These are phyloP conservation scores for Thielaviopsis musarum DNA, from an alignment of 2,329 filamentous ascomycete genomes.

Conservation along the genomic window DNA sequence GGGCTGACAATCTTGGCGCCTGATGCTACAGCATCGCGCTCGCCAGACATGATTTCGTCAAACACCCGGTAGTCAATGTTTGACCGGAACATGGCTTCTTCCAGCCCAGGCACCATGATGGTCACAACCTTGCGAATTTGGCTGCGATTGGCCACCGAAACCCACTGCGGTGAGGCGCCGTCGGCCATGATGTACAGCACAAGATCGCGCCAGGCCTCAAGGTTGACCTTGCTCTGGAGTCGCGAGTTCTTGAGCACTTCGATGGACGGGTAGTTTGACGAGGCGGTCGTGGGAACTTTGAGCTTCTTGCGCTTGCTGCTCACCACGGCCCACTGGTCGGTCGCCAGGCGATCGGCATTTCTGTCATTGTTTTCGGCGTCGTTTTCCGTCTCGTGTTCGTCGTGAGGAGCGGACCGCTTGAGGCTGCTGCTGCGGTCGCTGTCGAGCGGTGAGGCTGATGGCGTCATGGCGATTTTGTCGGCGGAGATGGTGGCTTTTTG, in stretches of 20 bases:
- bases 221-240: conserved; percentile 43
- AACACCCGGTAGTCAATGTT: conserved; percentile 25
- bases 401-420: conserved; percentile 33
- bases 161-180: conserved; percentile 46
- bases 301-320: conserved; percentile 37
- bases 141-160: conserved; percentile 43
- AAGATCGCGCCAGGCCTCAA: conserved; percentile 45
- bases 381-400: conserved; percentile 22
- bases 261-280: conserved; percentile 42
- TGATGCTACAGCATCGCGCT: conserved; percentile 19
- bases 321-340: conserved; percentile 37
- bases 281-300: conserved; percentile 39
- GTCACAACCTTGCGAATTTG: conserved; percentile 66
- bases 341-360: conserved; percentile 13
- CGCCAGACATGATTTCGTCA: conserved; percentile 21
- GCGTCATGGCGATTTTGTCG: not conserved
- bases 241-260: conserved; percentile 39
- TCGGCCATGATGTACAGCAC: conserved; percentile 52
- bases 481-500: conserved; percentile 10
- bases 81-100: conserved; percentile 73
- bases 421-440: conserved; percentile 24
- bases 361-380: conserved; percentile 2
- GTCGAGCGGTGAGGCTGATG: not conserved
- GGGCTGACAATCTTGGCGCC: conserved; percentile 26
- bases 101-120: conserved; percentile 82